Percentiles rank a stretch among this genome's conserved stretches.
Conservation (phyloP, 2,329 filamentous ascomycete genomes). For the Elsinoe necatrix region DNA sequence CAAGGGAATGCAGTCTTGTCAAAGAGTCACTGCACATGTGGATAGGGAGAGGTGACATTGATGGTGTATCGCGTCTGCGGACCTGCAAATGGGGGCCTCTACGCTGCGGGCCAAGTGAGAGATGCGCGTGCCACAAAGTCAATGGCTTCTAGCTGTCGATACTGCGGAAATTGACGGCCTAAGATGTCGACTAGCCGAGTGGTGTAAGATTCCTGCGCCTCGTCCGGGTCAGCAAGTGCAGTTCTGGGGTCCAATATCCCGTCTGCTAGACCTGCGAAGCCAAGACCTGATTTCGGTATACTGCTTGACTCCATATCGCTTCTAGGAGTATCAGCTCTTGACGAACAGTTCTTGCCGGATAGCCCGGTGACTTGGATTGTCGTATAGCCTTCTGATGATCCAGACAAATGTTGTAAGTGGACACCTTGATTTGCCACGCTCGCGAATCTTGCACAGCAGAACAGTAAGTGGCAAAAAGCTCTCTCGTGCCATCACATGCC, state of each 20-base stretch:
- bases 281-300: too few relatives aligned
- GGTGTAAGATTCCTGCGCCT: neutral
- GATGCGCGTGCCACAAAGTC: neutral
- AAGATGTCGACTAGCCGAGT: neutral
- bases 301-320: too few relatives aligned
- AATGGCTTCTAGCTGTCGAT: neutral
- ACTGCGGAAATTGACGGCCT: neutral
- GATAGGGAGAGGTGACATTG: neutral
- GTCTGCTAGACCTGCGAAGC: too few relatives aligned
- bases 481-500: too few relatives aligned
- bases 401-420: too few relatives aligned
- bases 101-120: neutral
- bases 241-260: neutral
- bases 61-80: neutral
- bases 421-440: too few relatives aligned
- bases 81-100: neutral
- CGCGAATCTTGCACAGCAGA: neutral
- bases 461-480: neutral
- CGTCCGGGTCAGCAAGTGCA: neutral
- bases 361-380: too few relatives aligned
- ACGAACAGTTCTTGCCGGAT: too few relatives aligned
- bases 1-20: too few relatives aligned
- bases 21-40: neutral
- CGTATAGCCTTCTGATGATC: too few relatives aligned
- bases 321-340: too few relatives aligned